Evolutionary conservation across 129 eudicot species (phyloP).

Genomic region (Helianthus tuberosus): DNA sequence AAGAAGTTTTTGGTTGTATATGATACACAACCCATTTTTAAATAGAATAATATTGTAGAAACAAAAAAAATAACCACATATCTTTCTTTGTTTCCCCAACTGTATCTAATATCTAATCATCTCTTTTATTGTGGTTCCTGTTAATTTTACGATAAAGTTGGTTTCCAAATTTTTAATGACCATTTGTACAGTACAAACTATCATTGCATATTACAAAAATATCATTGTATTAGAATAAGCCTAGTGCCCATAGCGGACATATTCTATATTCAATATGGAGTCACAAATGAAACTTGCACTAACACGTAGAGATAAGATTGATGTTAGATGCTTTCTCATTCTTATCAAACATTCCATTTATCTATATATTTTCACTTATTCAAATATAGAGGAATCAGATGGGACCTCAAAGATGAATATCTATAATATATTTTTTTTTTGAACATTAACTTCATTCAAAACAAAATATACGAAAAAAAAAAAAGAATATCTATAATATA

Average conservation of each 20-base stretch:
- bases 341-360: conserved; percentile 9
- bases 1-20: no score
- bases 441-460: no score
- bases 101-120: no score
- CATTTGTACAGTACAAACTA: not conserved
- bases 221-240: conserved; percentile 14
- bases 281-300: conserved; percentile 5
- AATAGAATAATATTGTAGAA: no score
- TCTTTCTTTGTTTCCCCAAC: no score
- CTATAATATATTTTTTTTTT: no score
- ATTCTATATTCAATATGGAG: conserved; percentile 5
- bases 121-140: no score
- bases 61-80: no score
- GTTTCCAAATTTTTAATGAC: not conserved
- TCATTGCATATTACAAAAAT: conserved; percentile 1
- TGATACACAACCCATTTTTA: no score
- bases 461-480: no score
- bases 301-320: conserved; percentile 3
- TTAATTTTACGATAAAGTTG: not conserved
- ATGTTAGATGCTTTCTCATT: not conserved
- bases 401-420: not conserved
- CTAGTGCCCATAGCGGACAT: conserved; percentile 5
- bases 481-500: no score
- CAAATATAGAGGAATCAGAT: not conserved
- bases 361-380: conserved; percentile 10